Evolutionary conservation across 495 filamentous ascomycete genomes (phyloP).

Genomic region (Penicillium ochrochloron): DNA sequence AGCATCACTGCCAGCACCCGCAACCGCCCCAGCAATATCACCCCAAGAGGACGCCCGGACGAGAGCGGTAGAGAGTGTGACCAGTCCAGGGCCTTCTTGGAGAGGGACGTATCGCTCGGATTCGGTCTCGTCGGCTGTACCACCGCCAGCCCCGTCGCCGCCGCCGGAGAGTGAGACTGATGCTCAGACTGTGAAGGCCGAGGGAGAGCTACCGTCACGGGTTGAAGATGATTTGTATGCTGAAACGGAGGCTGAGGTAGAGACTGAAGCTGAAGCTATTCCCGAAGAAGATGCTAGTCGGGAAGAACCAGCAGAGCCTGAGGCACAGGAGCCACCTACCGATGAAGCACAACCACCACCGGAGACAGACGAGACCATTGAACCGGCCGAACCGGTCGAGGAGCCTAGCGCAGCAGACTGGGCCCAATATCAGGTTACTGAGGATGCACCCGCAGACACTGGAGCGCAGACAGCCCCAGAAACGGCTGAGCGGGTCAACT

Average conservation of each 20-base stretch:
- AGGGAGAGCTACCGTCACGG: neutral
- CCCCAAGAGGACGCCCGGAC: constrained; percentile 16
- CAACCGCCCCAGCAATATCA: neutral
- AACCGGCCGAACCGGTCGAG: neutral
- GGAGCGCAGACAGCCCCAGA: constrained; percentile 11
- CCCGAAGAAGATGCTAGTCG: constrained; percentile 6
- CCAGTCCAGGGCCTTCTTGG: constrained; percentile 25
- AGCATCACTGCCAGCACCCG: neutral
- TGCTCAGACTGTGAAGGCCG: neutral
- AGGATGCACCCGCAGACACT: constrained; percentile 7
- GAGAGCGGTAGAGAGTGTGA: constrained; percentile 17
- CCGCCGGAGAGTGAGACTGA: constrained; percentile 32
- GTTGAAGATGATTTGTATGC: constrained; percentile 10
- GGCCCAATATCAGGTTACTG: neutral
- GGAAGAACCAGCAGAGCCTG: neutral
- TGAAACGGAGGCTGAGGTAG: constrained; percentile 16
- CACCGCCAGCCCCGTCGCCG: constrained; percentile 30
- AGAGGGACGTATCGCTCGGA: constrained; percentile 28
- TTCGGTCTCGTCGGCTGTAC: constrained; percentile 31
- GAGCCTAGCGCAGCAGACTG: too few species aligned
- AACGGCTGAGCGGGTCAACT: constrained; percentile 12
- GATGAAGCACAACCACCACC: neutral
- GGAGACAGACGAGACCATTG: neutral
- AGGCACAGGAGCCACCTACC: neutral
- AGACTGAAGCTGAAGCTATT: neutral